Evolutionary conservation across 2,329 filamentous ascomycete genomes (phyloP).

Genomic region (Xylaria sp.): DNA sequence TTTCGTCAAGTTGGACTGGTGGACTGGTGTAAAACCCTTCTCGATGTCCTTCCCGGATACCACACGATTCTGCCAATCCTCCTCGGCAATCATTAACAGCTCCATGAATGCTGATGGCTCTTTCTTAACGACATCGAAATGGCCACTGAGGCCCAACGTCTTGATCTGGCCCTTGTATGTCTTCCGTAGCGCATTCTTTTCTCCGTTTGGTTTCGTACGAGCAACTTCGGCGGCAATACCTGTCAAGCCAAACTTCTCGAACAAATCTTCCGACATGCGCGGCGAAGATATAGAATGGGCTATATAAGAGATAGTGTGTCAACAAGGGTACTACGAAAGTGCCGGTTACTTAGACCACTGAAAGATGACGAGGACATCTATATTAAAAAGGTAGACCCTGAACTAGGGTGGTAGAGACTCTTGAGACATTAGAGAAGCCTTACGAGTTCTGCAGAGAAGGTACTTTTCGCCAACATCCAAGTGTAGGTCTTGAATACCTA

Average conservation of each 20-base stretch:
- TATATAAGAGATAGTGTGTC: slow-evolving; percentile 59
- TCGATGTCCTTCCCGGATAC: slow-evolving; percentile 66
- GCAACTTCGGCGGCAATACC: slow-evolving; percentile 70
- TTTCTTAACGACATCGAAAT: slow-evolving; percentile 69
- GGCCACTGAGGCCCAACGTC: slow-evolving; percentile 68
- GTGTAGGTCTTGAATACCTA: slow-evolving; percentile 72
- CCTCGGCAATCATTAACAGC: slow-evolving; percentile 62
- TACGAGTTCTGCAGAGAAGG: slow-evolving; percentile 73
- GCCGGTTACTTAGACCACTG: slow-evolving; percentile 35
- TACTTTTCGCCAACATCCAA: slow-evolving; percentile 74
- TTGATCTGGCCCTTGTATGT: slow-evolving; percentile 77
- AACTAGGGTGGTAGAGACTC: slow-evolving; percentile 47
- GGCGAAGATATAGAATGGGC: slow-evolving; percentile 61
- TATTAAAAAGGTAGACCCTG: slow-evolving; percentile 34
- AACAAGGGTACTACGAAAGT: slow-evolving; percentile 53
- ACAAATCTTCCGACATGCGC: slow-evolving; percentile 66
- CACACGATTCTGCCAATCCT: slow-evolving; percentile 66
- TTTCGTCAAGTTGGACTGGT: slow-evolving; percentile 57
- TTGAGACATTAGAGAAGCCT: slow-evolving; percentile 61
- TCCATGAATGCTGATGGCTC: slow-evolving; percentile 64
- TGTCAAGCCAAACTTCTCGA: slow-evolving; percentile 66
- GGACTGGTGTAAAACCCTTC: slow-evolving; percentile 61
- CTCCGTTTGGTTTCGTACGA: slow-evolving; percentile 70
- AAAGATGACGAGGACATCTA: slow-evolving; percentile 30
- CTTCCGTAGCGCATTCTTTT: slow-evolving; percentile 74